Conservation (phyloP, 441 rosid species). For the Gossypium aridum region DNA sequence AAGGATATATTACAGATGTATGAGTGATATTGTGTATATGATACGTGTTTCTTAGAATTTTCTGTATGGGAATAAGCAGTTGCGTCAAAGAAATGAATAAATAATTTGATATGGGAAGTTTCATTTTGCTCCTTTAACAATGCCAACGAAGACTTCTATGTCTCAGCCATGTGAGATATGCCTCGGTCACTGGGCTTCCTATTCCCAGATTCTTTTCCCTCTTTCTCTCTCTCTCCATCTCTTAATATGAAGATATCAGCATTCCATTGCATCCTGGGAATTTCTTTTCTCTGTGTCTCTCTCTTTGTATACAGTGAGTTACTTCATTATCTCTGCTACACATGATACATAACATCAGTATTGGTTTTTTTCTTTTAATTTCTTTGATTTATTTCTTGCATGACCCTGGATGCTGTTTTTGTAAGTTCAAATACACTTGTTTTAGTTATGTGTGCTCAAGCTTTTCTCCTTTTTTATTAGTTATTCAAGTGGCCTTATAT, state of each 20-base stretch:
- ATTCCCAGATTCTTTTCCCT: conserved; percentile 18
- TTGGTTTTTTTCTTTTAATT: neutral
- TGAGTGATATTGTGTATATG: neutral
- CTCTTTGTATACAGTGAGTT: conserved; percentile 23
- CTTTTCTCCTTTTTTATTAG: neutral
- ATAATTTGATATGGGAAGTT: conserved; percentile 6
- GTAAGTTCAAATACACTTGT: neutral
- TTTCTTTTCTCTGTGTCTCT: conserved; percentile 23
- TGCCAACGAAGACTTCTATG: conserved; percentile 29
- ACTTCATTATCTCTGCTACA: conserved; percentile 13
- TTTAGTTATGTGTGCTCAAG: neutral
- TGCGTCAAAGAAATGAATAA: neutral
- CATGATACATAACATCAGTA: neutral
- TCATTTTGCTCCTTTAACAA: conserved; percentile 24
- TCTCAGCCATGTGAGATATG: conserved; percentile 44
- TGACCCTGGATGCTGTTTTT: neutral
- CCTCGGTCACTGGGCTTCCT: conserved; percentile 45
- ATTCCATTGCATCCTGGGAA: conserved; percentile 22
- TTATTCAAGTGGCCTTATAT: conserved; percentile 9
- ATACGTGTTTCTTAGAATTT: neutral
- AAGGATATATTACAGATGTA: neutral
- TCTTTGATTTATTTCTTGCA: neutral
- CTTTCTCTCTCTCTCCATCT: neutral
- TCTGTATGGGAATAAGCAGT: neutral
- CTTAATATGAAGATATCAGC: conserved; percentile 6